Conservation (phyloP, 495 filamentous ascomycete genomes). For the Hypoxylon intermedium region DNA sequence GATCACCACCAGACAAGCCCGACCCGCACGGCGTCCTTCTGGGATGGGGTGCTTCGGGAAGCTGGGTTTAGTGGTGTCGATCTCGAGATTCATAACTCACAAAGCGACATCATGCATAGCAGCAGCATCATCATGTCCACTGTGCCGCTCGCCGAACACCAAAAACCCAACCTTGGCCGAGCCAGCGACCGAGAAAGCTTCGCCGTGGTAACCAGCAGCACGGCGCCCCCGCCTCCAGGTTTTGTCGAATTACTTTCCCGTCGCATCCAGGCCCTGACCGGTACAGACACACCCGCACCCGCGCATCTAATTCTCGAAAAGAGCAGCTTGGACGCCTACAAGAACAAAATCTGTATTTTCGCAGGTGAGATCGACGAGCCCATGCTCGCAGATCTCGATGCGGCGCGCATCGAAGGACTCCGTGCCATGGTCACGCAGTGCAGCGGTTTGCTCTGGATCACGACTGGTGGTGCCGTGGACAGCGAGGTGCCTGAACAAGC, state of each 20-base stretch:
- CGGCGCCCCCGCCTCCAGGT: background rate
- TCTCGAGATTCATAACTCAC: conserved; percentile 30
- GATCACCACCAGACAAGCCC: conserved; percentile 50
- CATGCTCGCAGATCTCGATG: conserved; percentile 35
- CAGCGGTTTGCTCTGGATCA: conserved; percentile 55
- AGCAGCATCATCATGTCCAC: conserved; percentile 20
- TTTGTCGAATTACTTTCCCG: background rate
- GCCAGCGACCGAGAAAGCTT: background rate
- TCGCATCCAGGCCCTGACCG: background rate
- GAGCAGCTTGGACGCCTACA: background rate
- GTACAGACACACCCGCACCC: background rate
- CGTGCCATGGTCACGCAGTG: conserved; percentile 37
- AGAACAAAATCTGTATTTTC: conserved; percentile 43
- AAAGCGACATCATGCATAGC: conserved; percentile 10
- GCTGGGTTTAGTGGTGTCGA: conserved; percentile 24
- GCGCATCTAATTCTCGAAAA: conserved; percentile 1
- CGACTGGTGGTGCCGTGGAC: conserved; percentile 54
- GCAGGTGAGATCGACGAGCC: conserved; percentile 46
- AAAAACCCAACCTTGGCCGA: background rate
- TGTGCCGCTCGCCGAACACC: background rate
- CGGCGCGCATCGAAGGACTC: conserved; percentile 33
- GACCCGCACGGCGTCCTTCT: conserved; percentile 33
- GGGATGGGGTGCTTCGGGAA: conserved; percentile 4
- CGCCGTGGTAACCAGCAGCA: background rate
- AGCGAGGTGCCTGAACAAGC: conserved; percentile 33